Evolutionary conservation across 768 basidiomycete species (phyloP).

Genomic region (Suillus spraguei): DNA sequence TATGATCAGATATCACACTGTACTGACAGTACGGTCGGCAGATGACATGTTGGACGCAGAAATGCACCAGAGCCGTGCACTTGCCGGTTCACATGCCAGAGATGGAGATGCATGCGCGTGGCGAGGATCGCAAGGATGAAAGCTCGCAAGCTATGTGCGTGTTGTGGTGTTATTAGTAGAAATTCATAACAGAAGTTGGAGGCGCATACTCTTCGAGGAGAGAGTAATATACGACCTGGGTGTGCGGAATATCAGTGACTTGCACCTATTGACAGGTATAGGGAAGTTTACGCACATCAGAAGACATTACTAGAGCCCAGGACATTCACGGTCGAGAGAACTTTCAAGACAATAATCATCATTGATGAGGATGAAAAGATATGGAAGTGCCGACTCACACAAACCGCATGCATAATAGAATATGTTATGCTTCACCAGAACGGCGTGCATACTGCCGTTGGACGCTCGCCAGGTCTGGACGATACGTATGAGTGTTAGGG

Average conservation of each 20-base stretch:
- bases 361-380: not conserved
- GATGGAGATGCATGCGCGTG: not conserved
- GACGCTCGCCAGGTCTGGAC: not conserved
- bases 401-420: not conserved
- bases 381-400: not conserved
- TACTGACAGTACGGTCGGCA: not conserved
- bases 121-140: not conserved
- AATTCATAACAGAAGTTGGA: not conserved
- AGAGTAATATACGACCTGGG: not conserved
- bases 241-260: not conserved
- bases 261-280: not conserved
- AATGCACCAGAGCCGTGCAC: not conserved
- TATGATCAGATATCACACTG: not conserved
- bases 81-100: not conserved
- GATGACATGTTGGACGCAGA: not conserved
- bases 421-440: not conserved
- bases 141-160: not conserved
- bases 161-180: not conserved
- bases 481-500: not conserved
- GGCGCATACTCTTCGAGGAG: not conserved
- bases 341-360: not conserved
- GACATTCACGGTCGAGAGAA: not conserved
- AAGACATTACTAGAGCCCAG: not conserved
- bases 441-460: not conserved
- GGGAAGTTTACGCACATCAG: not conserved